Conservation (phyloP, 441 rosid genomes). For the Eutrema salsugineum region DNA sequence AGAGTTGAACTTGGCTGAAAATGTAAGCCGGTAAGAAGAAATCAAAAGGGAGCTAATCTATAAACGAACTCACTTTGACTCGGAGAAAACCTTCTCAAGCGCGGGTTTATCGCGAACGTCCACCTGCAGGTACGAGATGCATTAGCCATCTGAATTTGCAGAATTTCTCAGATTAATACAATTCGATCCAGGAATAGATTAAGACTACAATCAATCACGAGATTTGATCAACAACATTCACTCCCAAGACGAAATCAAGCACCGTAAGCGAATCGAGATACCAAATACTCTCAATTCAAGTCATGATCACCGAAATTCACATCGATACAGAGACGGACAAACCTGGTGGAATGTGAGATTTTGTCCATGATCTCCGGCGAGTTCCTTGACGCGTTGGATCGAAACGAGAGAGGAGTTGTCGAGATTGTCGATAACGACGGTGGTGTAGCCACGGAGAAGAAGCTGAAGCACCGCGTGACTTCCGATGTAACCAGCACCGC, state of each 20-base stretch:
- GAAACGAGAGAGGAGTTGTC: conserved; percentile 70
- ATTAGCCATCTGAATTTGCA: background rate
- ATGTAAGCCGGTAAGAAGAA: background rate
- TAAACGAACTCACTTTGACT: conserved; percentile 47
- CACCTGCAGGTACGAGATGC: conserved; percentile 46
- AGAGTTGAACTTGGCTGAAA: background rate
- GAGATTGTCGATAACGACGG: conserved; percentile 79
- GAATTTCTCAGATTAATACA: background rate
- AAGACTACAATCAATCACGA: background rate
- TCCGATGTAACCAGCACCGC: conserved; percentile 98
- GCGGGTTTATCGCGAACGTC: conserved; percentile 84
- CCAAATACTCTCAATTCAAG: background rate
- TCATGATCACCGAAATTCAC: background rate
- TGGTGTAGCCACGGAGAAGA: conserved; percentile 58
- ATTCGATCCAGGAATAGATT: conserved; percentile 8
- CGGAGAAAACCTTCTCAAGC: conserved; percentile 57
- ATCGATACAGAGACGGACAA: background rate
- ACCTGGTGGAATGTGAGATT: conserved; percentile 72
- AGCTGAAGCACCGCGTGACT: conserved; percentile 91
- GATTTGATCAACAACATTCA: background rate
- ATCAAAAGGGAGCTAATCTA: background rate
- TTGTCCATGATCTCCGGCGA: conserved; percentile 50
- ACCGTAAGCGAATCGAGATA: background rate
- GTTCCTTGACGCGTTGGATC: conserved; percentile 59
- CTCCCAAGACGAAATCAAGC: background rate